Evolutionary conservation across 148 eudicot species (phyloP).

Genomic region (Linanthus parryae): DNA sequence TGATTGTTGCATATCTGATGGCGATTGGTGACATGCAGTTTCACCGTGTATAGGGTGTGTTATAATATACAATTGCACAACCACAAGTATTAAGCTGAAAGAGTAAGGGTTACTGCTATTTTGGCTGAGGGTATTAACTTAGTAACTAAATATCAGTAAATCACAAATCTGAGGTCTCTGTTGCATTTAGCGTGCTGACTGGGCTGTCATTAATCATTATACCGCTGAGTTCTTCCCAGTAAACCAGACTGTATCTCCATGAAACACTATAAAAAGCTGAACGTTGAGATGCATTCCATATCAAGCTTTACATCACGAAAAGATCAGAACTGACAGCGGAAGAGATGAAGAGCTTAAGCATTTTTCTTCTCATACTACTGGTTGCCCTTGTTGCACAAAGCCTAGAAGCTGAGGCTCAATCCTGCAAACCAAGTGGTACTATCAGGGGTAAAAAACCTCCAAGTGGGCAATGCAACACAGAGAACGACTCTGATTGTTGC

Average conservation of each 20-base stretch:
- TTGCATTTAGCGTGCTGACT: background rate
- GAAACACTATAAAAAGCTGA: background rate
- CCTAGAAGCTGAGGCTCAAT: background rate
- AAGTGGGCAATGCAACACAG: background rate
- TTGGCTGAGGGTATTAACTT: background rate
- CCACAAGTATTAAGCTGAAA: too few relatives aligned
- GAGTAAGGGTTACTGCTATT: too few relatives aligned
- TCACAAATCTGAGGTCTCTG: background rate
- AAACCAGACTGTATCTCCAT: background rate
- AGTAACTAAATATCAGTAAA: background rate
- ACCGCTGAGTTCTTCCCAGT: too few relatives aligned
- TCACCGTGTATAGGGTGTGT: too few relatives aligned
- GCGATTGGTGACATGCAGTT: too few relatives aligned
- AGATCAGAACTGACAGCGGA: background rate
- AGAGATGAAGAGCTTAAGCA: background rate
- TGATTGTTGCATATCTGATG: too few relatives aligned
- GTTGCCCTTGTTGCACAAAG: background rate
- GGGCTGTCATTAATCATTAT: background rate
- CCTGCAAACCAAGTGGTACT: background rate
- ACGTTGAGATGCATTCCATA: background rate
- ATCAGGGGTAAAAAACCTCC: conserved; percentile 2
- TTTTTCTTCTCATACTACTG: background rate
- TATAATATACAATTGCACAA: too few relatives aligned
- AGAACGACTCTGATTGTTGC: background rate
- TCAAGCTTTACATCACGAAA: background rate